Conservation (phyloP, 2,329 filamentous ascomycete species). For the Venturia carpophila region DNA sequence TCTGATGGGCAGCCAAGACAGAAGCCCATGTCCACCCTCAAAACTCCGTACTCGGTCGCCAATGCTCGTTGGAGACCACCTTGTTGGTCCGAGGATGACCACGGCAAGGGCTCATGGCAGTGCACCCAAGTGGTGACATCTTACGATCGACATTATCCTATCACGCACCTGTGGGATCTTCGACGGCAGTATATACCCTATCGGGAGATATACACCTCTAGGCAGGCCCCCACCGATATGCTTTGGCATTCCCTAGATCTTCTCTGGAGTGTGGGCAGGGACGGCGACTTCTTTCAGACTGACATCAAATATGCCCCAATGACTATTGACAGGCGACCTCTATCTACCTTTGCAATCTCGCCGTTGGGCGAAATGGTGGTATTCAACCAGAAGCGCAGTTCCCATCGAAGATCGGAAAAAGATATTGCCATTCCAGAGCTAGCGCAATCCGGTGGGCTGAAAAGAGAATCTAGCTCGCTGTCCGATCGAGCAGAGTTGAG, state of each 20-base stretch:
- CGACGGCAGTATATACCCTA: conserved; percentile 55
- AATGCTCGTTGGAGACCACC: conserved; percentile 57
- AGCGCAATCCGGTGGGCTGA: background rate
- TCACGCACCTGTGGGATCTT: conserved; percentile 58
- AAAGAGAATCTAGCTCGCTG: background rate
- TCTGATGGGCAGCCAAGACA: conserved; percentile 37
- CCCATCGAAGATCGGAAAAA: conserved; percentile 34
- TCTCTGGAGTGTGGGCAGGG: conserved; percentile 55
- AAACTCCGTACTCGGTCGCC: conserved; percentile 53
- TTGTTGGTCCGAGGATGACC: conserved; percentile 46
- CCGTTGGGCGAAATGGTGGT: conserved; percentile 49
- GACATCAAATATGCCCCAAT: conserved; percentile 54
- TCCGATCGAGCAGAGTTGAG: conserved; percentile 29
- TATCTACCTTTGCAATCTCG: conserved; percentile 51
- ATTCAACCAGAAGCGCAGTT: conserved; percentile 45
- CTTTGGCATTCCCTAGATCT: conserved; percentile 57
- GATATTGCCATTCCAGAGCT: conserved; percentile 26
- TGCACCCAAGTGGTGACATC: conserved; percentile 55
- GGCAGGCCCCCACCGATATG: conserved; percentile 49
- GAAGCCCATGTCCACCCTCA: conserved; percentile 51
- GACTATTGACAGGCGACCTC: conserved; percentile 48
- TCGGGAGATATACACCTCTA: conserved; percentile 51
- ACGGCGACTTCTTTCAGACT: conserved; percentile 55
- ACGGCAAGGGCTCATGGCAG: conserved; percentile 47
- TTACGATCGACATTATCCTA: conserved; percentile 53